phyloP scores from a whole-genome alignment of 2,329 filamentous ascomycete genomes.

The Emmonsiellopsis sp. region DNA sequence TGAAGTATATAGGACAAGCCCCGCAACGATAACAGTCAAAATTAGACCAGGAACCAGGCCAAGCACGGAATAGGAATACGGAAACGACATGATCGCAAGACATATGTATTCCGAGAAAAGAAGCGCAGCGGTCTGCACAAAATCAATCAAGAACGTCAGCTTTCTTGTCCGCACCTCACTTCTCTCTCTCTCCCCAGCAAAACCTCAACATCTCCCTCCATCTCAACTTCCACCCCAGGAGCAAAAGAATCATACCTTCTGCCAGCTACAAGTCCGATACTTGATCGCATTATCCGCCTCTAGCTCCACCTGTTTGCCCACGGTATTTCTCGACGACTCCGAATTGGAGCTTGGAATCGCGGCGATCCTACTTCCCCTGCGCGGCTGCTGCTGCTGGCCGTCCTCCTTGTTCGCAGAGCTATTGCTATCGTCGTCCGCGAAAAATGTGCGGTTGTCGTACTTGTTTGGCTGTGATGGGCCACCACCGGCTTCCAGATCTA shows the following conservation, averaged over 20 bases:
- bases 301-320: slow-evolving; percentile 61
- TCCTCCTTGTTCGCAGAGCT: slow-evolving; percentile 14
- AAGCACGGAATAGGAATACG: slow-evolving; percentile 81
- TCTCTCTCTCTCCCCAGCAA: background rate
- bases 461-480: background rate
- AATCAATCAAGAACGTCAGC: background rate
- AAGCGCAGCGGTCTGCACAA: slow-evolving; percentile 60
- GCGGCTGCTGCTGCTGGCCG: slow-evolving; percentile 16
- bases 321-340: slow-evolving; percentile 33
- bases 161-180: background rate
- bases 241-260: slow-evolving; percentile 51
- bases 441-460: slow-evolving; percentile 4
- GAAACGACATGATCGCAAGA: slow-evolving; percentile 88
- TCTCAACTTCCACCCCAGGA: background rate
- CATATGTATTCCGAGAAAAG: slow-evolving; percentile 96
- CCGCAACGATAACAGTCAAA: slow-evolving; percentile 67
- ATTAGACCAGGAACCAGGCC: slow-evolving; percentile 82
- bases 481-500: slow-evolving; percentile 15
- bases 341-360: slow-evolving; percentile 18
- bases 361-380: slow-evolving; percentile 11
- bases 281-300: slow-evolving; percentile 74
- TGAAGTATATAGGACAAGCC: slow-evolving; percentile 74
- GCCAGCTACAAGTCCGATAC: slow-evolving; percentile 89
- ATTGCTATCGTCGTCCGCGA: slow-evolving; percentile 15
- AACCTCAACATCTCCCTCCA: background rate